phyloP scores from a whole-genome alignment of 345 rosid genomes.

The Pugionium cornutum region DNA sequence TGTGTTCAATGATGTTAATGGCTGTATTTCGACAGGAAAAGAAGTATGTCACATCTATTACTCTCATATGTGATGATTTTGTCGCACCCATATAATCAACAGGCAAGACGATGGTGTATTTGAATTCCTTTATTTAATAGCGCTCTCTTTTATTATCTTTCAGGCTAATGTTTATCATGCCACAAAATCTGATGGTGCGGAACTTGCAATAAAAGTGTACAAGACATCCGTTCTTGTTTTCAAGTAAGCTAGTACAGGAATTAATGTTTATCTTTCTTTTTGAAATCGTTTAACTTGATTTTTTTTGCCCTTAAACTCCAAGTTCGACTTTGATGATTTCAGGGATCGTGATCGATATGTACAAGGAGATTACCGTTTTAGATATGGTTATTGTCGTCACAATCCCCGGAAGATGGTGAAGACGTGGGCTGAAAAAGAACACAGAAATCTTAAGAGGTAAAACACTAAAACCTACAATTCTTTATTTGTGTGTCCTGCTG shows the following conservation, averaged over 20 bases:
- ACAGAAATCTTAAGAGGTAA: conserved; percentile 92
- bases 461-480: background rate
- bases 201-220: conserved; percentile 90
- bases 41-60: conserved; percentile 52
- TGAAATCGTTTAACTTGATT: background rate
- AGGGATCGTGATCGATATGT: conserved; percentile 98
- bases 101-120: background rate
- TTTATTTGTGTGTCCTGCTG: background rate
- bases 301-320: background rate
- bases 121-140: background rate
- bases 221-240: conserved; percentile 89
- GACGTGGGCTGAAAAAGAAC: conserved; percentile 99
- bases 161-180: conserved; percentile 99
- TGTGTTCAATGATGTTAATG: conserved; percentile 77
- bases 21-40: conserved; percentile 97
- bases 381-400: conserved; percentile 91
- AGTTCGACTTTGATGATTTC: conserved; percentile 26
- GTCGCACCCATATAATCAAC: background rate
- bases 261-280: background rate
- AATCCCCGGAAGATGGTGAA: conserved; percentile 98
- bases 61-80: background rate
- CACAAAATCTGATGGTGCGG: conserved; percentile 79
- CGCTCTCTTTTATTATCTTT: background rate
- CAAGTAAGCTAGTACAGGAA: conserved; percentile 54
- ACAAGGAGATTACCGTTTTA: conserved; percentile 94